Base-by-base conservation (phyloP, 495 filamentous ascomycete species). In the Talaromyces wortmannii region DNA sequence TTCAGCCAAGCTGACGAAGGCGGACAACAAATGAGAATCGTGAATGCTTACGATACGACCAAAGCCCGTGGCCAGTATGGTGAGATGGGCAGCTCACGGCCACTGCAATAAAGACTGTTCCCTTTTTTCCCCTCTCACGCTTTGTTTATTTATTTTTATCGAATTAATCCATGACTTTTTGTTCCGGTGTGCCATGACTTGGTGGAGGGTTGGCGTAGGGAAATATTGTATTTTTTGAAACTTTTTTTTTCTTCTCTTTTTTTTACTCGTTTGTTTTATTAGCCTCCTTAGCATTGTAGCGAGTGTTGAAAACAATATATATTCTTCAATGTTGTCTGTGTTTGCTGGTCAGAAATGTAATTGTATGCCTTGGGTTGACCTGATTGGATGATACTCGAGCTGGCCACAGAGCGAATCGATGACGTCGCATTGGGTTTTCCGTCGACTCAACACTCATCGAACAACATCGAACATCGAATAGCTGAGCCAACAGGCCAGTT, bases 31-130 rank as follows among this genome's bases (percentile, higher is more conserved):
- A 95, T 92, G 63, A 78, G 95, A 53, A 86, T 97, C 53, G 78
- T 99, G 62, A 90, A 96, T 69, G 94, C 92, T 54, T 99, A 99
- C 66, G 94, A 99, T 75, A 99, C 94, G 42, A 99, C 94, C 53
- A 79, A 85, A 62, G 86, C 89, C 65, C 82, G 94, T 73, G 94
- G 95, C 29, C 78, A 90, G 56, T 97, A 94, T 73, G 94, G 94
- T 61, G 94, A 99, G 77, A 97, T 98, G 94, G 83, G 86, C 46
- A 95, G 91, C 61, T 84, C 82, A 50, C 74, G 83, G 49, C 61
- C 59, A 43, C 58, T 71, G 71, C 63, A 40, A 72, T 67, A 63
- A 66, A 64, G 69, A 5, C 32, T 46, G 23, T 6, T 55, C 29
- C 47, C 36, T 56, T 53, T 44, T 55, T 31, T 55, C 52, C 36